These are phyloP conservation scores for Tephrocybe sp. DNA, from an alignment of 768 basidiomycete species.

Conservation along the genomic window DNA sequence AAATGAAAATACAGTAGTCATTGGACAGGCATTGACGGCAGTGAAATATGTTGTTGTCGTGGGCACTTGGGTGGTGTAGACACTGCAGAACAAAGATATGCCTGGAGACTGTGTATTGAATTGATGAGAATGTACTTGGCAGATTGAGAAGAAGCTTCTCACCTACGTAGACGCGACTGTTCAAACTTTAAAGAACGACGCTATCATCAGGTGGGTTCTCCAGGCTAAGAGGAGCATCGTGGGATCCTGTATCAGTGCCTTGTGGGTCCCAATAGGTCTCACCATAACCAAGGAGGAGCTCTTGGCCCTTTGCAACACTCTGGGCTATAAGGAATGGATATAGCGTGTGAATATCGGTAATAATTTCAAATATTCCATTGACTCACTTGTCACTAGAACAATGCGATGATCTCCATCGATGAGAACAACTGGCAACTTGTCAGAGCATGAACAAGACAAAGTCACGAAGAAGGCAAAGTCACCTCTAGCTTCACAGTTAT, in stretches of 20 bases:
- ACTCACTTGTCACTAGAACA: slow-evolving; percentile 18
- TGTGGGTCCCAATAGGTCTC: slow-evolving; percentile 14
- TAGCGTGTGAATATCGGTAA: too few relatives aligned
- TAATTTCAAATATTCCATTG: not conserved
- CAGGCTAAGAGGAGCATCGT: not conserved
- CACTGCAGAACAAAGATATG: too few relatives aligned
- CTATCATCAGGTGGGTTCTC: not conserved
- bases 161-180: not conserved
- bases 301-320: slow-evolving; percentile 12
- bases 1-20: too few relatives aligned
- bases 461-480: not conserved
- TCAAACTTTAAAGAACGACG: not conserved
- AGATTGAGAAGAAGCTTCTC: not conserved
- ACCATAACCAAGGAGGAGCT: slow-evolving; percentile 24
- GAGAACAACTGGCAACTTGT: slow-evolving; percentile 5
- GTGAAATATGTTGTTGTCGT: not conserved
- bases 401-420: slow-evolving; percentile 25
- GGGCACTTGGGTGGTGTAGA: too few relatives aligned
- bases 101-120: too few relatives aligned
- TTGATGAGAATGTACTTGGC: not conserved
- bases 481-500: slow-evolving; percentile 21
- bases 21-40: not conserved
- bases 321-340: slow-evolving; percentile 14
- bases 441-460: not conserved
- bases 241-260: not conserved